These are phyloP conservation scores for Spiromastix sp. DNA, from an alignment of 2,329 filamentous ascomycete genomes.

Conservation along the genomic window DNA sequence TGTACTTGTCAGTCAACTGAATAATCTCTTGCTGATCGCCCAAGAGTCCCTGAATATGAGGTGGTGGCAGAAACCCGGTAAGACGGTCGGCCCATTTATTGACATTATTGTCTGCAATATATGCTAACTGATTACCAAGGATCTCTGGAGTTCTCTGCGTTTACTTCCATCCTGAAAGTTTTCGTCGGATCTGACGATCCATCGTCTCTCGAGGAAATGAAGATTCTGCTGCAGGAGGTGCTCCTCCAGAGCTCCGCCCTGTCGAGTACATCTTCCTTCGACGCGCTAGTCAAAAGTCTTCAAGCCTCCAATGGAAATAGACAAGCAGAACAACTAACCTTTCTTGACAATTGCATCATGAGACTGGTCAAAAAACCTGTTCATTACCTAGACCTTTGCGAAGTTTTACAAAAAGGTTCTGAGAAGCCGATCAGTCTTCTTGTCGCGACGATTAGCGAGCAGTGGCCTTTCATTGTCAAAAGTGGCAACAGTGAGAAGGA, in stretches of 20 bases:
- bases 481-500: slow-evolving; percentile 36
- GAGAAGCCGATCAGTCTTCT: slow-evolving; percentile 48
- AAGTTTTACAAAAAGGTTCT: slow-evolving; percentile 25
- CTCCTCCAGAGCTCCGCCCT: slow-evolving; percentile 29
- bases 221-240: slow-evolving; percentile 24
- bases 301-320: slow-evolving; percentile 21
- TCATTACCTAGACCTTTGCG: slow-evolving; percentile 57
- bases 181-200: slow-evolving; percentile 21
- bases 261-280: slow-evolving; percentile 23
- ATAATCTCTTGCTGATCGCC: slow-evolving; percentile 72
- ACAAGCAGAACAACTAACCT: slow-evolving; percentile 47
- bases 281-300: slow-evolving; percentile 29
- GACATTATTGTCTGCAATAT: slow-evolving; percentile 2
- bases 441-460: slow-evolving; percentile 61
- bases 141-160: slow-evolving; percentile 32
- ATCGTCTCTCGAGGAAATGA: slow-evolving; percentile 23
- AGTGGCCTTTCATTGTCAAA: slow-evolving; percentile 59
- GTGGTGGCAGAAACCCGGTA: slow-evolving; percentile 70
- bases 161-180: slow-evolving; percentile 31
- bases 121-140: slow-evolving; percentile 12
- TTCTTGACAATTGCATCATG: slow-evolving; percentile 73
- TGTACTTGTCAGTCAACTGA: slow-evolving; percentile 61
- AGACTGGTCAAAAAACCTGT: slow-evolving; percentile 67
- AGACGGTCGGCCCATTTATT: slow-evolving; percentile 13
- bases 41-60: slow-evolving; percentile 72